A percentile compares a stretch with the other conserved stretches of the same genome.
Evolutionary conservation across 2,329 filamentous ascomycete genomes (phyloP).

Genomic region (Penicillium paneum): DNA sequence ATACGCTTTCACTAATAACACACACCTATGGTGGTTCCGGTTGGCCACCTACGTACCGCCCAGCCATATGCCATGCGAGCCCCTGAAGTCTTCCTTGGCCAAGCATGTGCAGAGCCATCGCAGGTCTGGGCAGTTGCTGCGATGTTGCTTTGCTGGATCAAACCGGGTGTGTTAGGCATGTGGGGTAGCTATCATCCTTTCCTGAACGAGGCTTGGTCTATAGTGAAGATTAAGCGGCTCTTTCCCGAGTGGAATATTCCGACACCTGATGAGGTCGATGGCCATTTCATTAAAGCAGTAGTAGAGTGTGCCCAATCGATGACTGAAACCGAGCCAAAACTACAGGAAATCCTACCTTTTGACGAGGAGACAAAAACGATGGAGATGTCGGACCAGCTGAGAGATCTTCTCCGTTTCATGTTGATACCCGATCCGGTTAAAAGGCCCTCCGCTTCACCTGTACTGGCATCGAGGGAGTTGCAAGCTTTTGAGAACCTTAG

Average conservation of each 20-base stretch:
- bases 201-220: neutral
- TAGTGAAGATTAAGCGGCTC: neutral
- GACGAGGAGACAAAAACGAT: neutral
- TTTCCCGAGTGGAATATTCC: neutral
- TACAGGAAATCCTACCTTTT: neutral
- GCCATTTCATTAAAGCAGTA: neutral
- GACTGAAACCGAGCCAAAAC: neutral
- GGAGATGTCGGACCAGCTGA: neutral
- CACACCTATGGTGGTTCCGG: neutral
- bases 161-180: neutral
- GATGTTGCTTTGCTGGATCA: constrained; percentile 1
- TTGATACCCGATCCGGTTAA: neutral
- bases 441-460: neutral
- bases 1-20: neutral
- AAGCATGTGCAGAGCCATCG: neutral
- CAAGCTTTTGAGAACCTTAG: neutral
- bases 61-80: constrained; percentile 2
- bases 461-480: neutral
- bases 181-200: neutral
- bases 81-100: neutral
- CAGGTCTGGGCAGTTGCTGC: neutral
- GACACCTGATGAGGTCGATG: neutral
- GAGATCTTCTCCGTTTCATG: neutral
- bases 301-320: neutral
- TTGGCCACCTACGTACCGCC: neutral